Conservation (phyloP, 495 filamentous ascomycete species). For the Neurospora discreta region DNA sequence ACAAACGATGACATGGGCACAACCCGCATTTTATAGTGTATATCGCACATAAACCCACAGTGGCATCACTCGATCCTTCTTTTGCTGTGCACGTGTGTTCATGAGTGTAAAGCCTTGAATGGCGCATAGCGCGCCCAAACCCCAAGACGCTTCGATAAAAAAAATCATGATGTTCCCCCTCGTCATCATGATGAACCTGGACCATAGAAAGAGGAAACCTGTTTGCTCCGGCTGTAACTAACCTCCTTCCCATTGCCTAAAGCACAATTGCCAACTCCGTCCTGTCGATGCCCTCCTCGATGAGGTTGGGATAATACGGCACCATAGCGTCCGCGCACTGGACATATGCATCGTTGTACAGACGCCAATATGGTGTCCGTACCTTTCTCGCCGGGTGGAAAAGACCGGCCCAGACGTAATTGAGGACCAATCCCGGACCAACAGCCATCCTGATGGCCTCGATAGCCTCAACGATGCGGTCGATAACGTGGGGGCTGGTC, state of each 20-base stretch:
- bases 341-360: conserved; percentile 97
- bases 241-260: conserved; percentile 28
- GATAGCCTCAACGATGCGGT: conserved; percentile 92
- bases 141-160: background rate
- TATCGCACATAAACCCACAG: background rate
- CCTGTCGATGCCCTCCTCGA: conserved; percentile 62
- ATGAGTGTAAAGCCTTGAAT: background rate
- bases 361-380: conserved; percentile 79
- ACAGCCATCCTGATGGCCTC: conserved; percentile 93
- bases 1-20: background rate
- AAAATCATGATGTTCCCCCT: background rate
- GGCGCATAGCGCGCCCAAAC: background rate
- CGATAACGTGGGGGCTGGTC: conserved; percentile 96
- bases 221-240: background rate
- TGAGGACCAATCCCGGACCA: conserved; percentile 82
- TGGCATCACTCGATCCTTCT: background rate
- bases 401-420: conserved; percentile 94
- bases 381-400: conserved; percentile 97
- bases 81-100: background rate
- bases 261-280: conserved; percentile 77
- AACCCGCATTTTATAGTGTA: background rate
- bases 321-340: conserved; percentile 88
- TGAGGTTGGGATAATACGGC: conserved; percentile 82
- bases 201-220: background rate
- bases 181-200: background rate